Evolutionary conservation across 2,329 filamentous ascomycete species (phyloP).

Genomic region (Nigrospora sphaerica): DNA sequence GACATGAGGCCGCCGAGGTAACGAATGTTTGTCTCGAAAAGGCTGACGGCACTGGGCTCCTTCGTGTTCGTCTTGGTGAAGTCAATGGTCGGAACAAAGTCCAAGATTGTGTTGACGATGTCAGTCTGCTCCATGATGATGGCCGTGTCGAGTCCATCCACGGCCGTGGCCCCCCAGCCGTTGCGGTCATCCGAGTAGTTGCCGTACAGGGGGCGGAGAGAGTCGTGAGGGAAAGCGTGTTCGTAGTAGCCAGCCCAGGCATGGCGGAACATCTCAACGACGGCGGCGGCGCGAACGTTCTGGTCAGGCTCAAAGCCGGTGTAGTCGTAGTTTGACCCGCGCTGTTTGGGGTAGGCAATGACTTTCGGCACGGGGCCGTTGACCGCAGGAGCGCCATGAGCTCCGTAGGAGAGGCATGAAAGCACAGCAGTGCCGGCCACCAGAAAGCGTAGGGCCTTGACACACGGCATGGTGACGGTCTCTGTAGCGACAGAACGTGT

Average conservation of each 20-base stretch:
- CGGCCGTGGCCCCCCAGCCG: background rate
- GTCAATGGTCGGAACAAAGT: background rate
- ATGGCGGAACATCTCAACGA: background rate
- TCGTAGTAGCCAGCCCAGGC: background rate
- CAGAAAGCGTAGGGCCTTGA: background rate
- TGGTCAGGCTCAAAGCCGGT: background rate
- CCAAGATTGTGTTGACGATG: constrained; percentile 2
- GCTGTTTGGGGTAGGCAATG: background rate
- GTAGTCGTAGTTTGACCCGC: background rate
- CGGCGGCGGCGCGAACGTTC: background rate
- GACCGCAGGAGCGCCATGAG: background rate
- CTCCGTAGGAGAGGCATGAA: background rate
- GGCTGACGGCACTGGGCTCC: background rate
- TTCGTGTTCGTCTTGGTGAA: constrained; percentile 2
- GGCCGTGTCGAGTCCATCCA: background rate
- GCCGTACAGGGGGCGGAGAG: background rate
- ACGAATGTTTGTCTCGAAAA: constrained; percentile 1
- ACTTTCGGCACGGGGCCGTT: background rate
- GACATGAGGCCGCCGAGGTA: background rate
- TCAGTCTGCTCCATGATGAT: constrained; percentile 2
- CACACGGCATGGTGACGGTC: background rate
- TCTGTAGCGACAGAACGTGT: too few species aligned
- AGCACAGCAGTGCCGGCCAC: background rate
- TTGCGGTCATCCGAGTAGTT: constrained; percentile 3
- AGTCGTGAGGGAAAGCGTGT: background rate